These are phyloP conservation scores for Phialophora expanda DNA, from an alignment of 2,329 filamentous ascomycete species.

Conservation along the genomic window DNA sequence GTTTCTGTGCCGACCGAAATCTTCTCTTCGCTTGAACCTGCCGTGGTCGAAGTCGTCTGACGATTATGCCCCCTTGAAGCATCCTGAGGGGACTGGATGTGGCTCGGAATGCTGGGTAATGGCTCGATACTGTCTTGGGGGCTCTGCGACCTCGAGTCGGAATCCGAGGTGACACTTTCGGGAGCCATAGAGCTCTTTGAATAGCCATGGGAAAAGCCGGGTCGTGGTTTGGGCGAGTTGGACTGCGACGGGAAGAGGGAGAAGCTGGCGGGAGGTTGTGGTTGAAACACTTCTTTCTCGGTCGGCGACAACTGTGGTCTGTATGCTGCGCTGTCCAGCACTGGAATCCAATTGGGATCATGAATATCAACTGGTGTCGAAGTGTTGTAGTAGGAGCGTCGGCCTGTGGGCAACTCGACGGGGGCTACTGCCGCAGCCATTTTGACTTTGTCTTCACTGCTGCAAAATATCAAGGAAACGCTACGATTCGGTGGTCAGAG, in stretches of 20 bases:
- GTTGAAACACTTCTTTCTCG: constrained; percentile 31
- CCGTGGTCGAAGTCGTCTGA: constrained; percentile 24
- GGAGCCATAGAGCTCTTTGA: constrained; percentile 36
- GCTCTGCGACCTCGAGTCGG: constrained; percentile 29
- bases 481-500: not conserved
- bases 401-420: constrained; percentile 36
- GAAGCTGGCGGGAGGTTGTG: constrained; percentile 27
- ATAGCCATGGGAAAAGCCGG: constrained; percentile 30
- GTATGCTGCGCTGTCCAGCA: constrained; percentile 30
- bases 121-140: constrained; percentile 28
- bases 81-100: constrained; percentile 10
- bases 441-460: not conserved
- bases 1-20: constrained; percentile 28
- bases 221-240: constrained; percentile 30
- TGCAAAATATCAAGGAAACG: not conserved
- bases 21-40: constrained; percentile 30
- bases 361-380: constrained; percentile 34
- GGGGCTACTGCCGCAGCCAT: constrained; percentile 33
- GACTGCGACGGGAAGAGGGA: constrained; percentile 31
- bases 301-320: constrained; percentile 27
- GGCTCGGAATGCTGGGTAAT: constrained; percentile 16
- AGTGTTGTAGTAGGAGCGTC: constrained; percentile 35
- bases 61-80: constrained; percentile 22
- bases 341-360: constrained; percentile 39
- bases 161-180: constrained; percentile 24